phyloP scores from a whole-genome alignment of 306 rosid genomes.

The Nissolia schottii region DNA sequence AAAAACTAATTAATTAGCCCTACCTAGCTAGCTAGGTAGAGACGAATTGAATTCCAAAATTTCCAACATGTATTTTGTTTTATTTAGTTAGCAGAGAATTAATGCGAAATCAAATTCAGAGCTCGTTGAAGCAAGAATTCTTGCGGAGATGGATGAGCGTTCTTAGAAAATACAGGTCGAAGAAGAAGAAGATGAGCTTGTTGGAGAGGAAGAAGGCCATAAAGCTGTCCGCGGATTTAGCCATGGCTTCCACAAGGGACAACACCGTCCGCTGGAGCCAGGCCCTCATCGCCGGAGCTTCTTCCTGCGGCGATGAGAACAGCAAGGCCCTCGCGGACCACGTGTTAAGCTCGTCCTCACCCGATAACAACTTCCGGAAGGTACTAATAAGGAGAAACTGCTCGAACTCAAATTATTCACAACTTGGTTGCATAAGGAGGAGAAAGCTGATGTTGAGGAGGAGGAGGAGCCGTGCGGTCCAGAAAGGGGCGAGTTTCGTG shows the following conservation, averaged over 20 bases:
- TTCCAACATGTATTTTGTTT: no score
- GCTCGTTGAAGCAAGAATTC: conserved; percentile 56
- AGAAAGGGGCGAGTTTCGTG: conserved; percentile 25
- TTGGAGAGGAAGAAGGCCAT: conserved; percentile 68
- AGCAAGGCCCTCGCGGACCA: conserved; percentile 11
- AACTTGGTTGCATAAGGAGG: conserved; percentile 5
- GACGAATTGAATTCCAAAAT: background rate
- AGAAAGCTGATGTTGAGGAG: conserved; percentile 46
- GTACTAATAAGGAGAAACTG: background rate
- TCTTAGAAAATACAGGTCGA: conserved; percentile 40
- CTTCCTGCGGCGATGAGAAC: background rate
- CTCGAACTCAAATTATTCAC: background rate
- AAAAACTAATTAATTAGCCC: no score
- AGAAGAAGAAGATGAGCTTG: conserved; percentile 46
- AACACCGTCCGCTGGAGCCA: conserved; percentile 60
- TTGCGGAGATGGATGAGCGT: conserved; percentile 61
- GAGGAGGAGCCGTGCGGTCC: conserved; percentile 39
- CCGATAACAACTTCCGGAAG: background rate
- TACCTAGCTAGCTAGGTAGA: background rate
- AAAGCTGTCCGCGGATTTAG: conserved; percentile 69
- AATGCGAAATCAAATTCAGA: conserved; percentile 47
- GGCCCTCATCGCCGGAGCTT: conserved; percentile 46
- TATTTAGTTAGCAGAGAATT: conserved; percentile 22
- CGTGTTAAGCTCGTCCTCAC: conserved; percentile 18
- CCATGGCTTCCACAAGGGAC: conserved; percentile 71